Percentiles rank a stretch among this genome's conserved stretches.
These are phyloP conservation scores for Nemania sp. DNA, from an alignment of 2,329 filamentous ascomycete genomes.

Conservation along the genomic window DNA sequence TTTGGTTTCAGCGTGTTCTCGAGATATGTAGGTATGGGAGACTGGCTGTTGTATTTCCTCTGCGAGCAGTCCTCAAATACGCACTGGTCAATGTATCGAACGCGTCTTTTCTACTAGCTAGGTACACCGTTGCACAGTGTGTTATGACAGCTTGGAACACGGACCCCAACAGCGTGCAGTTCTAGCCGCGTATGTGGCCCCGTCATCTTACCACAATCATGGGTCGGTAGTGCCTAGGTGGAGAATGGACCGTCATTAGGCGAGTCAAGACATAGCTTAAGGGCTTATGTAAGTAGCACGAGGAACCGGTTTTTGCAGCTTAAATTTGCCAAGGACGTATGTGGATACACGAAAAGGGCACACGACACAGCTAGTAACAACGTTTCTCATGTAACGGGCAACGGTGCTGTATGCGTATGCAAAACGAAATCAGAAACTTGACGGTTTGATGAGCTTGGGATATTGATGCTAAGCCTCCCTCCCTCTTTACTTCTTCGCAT, in stretches of 20 bases:
- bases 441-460: too few species aligned
- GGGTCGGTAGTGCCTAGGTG: neutral
- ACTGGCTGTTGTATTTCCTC: neutral
- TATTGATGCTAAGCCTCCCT: too few species aligned
- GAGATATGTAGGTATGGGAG: neutral
- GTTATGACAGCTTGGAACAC: neutral
- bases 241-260: neutral
- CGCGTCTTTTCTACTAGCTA: neutral
- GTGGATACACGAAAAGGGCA: neutral
- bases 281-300: too few species aligned
- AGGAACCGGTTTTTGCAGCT: neutral
- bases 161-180: too few species aligned
- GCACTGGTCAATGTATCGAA: neutral
- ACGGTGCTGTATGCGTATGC: neutral
- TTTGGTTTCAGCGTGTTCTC: too few species aligned
- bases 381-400: too few species aligned
- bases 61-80: neutral
- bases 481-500: too few species aligned
- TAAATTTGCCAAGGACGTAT: slow-evolving; percentile 1
- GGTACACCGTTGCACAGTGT: neutral
- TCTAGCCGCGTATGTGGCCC: neutral
- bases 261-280: neutral
- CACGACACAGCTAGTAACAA: too few species aligned
- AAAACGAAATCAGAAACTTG: too few species aligned
- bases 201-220: neutral